A percentile compares a stretch with the other conserved stretches of the same genome.
phyloP scores from a whole-genome alignment of 495 filamentous ascomycete species.

The Peziza echinospora region DNA sequence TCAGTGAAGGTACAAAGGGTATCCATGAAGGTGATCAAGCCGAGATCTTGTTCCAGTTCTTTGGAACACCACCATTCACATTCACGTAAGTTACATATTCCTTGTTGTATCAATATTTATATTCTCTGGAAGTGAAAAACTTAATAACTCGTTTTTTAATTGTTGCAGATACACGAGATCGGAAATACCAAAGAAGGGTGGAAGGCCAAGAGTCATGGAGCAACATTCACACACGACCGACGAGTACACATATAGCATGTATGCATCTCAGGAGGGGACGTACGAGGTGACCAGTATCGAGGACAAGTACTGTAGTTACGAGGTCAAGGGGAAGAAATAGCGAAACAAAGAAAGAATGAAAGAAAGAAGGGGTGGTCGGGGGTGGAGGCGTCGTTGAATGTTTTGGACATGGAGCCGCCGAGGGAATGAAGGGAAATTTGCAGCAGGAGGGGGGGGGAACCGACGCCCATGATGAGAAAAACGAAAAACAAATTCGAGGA shows the following conservation, averaged over 20 bases:
- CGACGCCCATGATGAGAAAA: no score
- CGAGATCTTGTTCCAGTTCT: conserved; percentile 81
- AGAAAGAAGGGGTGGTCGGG: no score
- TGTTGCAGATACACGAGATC: conserved; percentile 59
- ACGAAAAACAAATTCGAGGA: no score
- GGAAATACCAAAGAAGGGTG: conserved; percentile 56
- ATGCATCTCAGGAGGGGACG: conserved; percentile 75
- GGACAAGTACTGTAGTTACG: conserved; percentile 50
- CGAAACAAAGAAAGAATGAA: no score
- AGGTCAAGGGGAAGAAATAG: conserved; percentile 2
- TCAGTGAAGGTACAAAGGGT: conserved; percentile 69
- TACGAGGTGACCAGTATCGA: conserved; percentile 93
- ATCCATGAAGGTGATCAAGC: conserved; percentile 92
- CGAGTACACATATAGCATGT: conserved; percentile 55
- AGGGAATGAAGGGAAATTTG: no score
- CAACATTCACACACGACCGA: conserved; percentile 68
- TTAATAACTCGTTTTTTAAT: neutral
- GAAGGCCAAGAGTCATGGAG: conserved; percentile 59
- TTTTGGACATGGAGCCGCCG: no score
- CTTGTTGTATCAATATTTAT: neutral
- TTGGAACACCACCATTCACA: conserved; percentile 87
- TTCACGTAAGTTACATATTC: conserved; percentile 42
- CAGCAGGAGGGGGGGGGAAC: no score
- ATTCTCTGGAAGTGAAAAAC: conserved; percentile 2
- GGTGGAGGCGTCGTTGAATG: no score